Conservation (phyloP, 2,329 filamentous ascomycete species). For the Rutstroemia sp. region DNA sequence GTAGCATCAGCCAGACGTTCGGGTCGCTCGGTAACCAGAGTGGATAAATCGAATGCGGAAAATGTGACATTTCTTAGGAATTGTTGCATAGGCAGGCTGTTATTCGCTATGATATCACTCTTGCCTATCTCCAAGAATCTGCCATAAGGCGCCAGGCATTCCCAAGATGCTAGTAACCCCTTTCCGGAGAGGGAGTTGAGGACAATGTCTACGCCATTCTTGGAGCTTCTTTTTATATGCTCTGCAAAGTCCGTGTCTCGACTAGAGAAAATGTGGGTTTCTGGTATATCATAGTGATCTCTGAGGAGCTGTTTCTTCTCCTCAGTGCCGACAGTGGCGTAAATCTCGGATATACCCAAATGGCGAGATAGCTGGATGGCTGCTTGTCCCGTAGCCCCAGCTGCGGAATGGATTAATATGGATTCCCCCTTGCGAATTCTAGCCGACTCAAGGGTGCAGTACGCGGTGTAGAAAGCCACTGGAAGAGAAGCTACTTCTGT, state of each 20-base stretch:
- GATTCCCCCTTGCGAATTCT: slow-evolving; percentile 16
- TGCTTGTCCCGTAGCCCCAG: slow-evolving; percentile 28
- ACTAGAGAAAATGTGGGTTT: background rate
- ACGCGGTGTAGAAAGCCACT: slow-evolving; percentile 15
- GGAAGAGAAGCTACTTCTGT: slow-evolving; percentile 16
- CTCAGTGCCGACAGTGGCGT: background rate
- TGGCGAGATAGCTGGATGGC: slow-evolving; percentile 19
- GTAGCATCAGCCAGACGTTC: background rate
- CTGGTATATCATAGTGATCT: background rate
- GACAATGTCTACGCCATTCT: background rate
- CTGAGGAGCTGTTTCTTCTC: slow-evolving; percentile 2
- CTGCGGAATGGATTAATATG: slow-evolving; percentile 28
- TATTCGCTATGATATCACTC: background rate
- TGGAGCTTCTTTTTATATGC: background rate
- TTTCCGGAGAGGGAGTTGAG: background rate
- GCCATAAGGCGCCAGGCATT: background rate
- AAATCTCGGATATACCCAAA: background rate
- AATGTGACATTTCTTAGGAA: background rate
- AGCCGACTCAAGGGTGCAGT: slow-evolving; percentile 12
- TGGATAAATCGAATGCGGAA: background rate
- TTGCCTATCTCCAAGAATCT: background rate
- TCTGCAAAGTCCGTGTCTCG: background rate
- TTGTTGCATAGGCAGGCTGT: background rate
- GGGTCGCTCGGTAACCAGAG: background rate
- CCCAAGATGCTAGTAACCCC: background rate